These are phyloP conservation scores for Lyophyllum atratum DNA, from an alignment of 768 basidiomycete species.

Conservation along the genomic window DNA sequence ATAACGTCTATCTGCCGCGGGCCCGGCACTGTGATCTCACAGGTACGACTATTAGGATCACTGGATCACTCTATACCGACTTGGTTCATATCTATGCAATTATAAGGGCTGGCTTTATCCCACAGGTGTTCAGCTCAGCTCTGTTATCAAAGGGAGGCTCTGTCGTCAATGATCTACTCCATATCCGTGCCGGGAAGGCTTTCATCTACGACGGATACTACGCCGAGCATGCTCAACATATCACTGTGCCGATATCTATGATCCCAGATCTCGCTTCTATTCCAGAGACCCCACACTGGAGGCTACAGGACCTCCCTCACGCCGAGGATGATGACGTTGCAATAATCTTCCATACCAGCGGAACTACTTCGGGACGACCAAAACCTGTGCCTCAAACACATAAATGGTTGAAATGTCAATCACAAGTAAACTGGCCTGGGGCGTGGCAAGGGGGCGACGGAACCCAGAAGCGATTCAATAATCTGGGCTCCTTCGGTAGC, in stretches of 20 bases:
- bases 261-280: background rate
- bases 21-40: too few species aligned
- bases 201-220: constrained; percentile 7
- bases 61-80: constrained; percentile 3
- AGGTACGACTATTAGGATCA: background rate
- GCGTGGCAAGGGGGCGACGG: constrained; percentile 7
- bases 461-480: constrained; percentile 7
- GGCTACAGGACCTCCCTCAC: background rate
- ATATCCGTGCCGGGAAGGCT: background rate
- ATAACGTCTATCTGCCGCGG: background rate
- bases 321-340: constrained; percentile 6
- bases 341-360: constrained; percentile 13
- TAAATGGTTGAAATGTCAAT: constrained; percentile 8
- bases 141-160: constrained; percentile 2
- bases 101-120: constrained; percentile 5
- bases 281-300: background rate
- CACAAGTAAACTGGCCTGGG: constrained; percentile 5
- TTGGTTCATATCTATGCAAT: constrained; percentile 7
- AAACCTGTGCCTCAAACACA: constrained; percentile 11
- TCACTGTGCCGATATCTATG: background rate
- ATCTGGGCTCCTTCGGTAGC: constrained; percentile 9
- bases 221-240: background rate
- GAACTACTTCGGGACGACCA: constrained; percentile 11
- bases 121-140: constrained; percentile 8
- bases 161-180: constrained; percentile 7